These are phyloP conservation scores for Vitis hybrid DNA, from an alignment of 177 flowering plant genomes.

Conservation along the genomic window DNA sequence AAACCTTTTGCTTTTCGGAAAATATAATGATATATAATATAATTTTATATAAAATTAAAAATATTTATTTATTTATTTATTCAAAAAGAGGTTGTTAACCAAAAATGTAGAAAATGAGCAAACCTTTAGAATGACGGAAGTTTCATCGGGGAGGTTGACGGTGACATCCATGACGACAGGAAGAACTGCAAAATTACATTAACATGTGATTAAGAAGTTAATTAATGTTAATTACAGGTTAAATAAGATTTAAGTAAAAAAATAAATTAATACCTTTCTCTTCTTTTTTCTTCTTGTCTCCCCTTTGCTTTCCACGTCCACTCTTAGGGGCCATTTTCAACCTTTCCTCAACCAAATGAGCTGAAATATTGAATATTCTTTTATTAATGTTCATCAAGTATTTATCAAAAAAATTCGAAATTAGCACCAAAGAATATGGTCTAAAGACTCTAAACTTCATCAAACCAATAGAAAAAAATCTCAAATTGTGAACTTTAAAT, in stretches of 20 bases:
- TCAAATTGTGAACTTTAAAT: background rate
- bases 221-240: background rate
- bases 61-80: no score
- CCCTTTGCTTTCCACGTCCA: slow-evolving; percentile 76
- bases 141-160: slow-evolving; percentile 80
- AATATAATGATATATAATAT: no score
- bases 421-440: background rate
- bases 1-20: no score
- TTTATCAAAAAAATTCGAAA: background rate
- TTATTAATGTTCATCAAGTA: background rate
- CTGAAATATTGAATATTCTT: no score
- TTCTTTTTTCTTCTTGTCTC: slow-evolving; percentile 99
- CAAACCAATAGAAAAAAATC: background rate
- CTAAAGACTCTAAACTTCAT: background rate
- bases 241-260: background rate
- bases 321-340: slow-evolving; percentile 79
- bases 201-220: background rate
- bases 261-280: slow-evolving; percentile 70
- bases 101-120: slow-evolving; percentile 3
- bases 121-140: slow-evolving; percentile 78
- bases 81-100: background rate
- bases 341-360: background rate
- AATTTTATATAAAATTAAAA: no score
- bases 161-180: slow-evolving; percentile 86
- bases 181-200: slow-evolving; percentile 57